Evolutionary conservation across 139 green algal species (phyloP).

Genomic region (Yamagishiella unicocca): DNA sequence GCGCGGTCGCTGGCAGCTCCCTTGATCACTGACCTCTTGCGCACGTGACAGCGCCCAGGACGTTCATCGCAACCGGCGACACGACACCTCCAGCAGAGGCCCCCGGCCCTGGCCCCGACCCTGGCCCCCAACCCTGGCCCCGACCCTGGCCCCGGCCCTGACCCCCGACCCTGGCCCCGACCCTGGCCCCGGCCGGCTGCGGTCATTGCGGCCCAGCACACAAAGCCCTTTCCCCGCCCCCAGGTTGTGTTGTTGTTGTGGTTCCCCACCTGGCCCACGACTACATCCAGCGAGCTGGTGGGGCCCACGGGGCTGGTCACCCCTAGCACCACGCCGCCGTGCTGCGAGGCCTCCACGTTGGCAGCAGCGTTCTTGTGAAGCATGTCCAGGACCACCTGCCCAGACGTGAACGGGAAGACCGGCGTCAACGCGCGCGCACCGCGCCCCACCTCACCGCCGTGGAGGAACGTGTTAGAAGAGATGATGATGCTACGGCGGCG

Average conservation of each 20-base stretch:
- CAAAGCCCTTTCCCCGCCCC: not conserved
- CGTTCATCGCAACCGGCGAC: too few relatives aligned
- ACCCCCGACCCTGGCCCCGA: too few relatives aligned
- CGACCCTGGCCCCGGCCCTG: not conserved
- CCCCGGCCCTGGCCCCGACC: not conserved
- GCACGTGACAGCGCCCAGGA: too few relatives aligned
- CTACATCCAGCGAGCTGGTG: slow-evolving; percentile 17
- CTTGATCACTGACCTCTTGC: too few relatives aligned
- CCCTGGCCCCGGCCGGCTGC: not conserved
- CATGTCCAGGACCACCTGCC: slow-evolving; percentile 38
- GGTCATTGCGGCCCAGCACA: not conserved
- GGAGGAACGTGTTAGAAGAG: too few relatives aligned
- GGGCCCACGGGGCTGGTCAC: slow-evolving; percentile 20
- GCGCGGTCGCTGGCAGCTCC: too few relatives aligned
- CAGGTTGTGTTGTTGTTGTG: too few relatives aligned
- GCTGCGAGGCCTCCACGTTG: not conserved
- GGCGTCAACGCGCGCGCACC: too few relatives aligned
- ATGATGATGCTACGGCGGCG: too few relatives aligned
- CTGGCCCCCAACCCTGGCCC: not conserved
- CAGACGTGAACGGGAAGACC: too few relatives aligned
- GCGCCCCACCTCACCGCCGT: too few relatives aligned
- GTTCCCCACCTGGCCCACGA: slow-evolving; percentile 47
- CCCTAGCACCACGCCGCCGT: slow-evolving; percentile 64
- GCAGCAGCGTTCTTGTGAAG: slow-evolving; percentile 20
- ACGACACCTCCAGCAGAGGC: too few relatives aligned